Percentiles rank a stretch among this genome's conserved stretches.
These are phyloP conservation scores for Camelina neglecta DNA, from an alignment of 345 rosid genomes.

Conservation along the genomic window DNA sequence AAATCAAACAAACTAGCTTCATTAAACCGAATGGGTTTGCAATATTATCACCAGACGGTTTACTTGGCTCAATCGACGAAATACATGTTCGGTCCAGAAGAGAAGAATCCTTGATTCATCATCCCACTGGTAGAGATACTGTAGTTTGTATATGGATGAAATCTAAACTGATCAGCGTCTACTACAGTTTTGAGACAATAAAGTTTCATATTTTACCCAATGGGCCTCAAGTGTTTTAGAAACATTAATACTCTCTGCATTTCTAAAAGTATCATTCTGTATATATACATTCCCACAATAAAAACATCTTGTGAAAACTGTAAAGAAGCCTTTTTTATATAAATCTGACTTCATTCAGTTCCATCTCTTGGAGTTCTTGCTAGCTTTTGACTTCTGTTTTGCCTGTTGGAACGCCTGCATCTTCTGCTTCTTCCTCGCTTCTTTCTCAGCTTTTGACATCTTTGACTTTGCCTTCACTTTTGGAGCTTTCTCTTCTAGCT, in stretches of 20 bases:
- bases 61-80: too few relatives aligned
- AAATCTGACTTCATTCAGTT: conserved; percentile 43
- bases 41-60: too few relatives aligned
- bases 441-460: conserved; percentile 99
- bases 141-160: too few relatives aligned
- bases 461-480: conserved; percentile 93
- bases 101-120: background rate
- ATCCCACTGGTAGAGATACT: background rate
- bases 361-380: conserved; percentile 95
- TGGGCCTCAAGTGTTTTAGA: conserved; percentile 19
- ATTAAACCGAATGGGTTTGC: background rate
- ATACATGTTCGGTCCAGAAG: background rate
- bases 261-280: conserved; percentile 19
- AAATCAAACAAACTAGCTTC: background rate
- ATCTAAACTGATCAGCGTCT: background rate
- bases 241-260: conserved; percentile 19
- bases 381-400: conserved; percentile 80
- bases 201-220: conserved; percentile 28
- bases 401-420: conserved; percentile 88
- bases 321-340: conserved; percentile 22
- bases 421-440: conserved; percentile 91
- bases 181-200: background rate
- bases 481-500: conserved; percentile 87
- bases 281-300: conserved; percentile 35
- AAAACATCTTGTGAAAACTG: background rate